Evolutionary conservation across 805 yeast genomes (phyloP).

Genomic region (Pichia cabralensis): DNA sequence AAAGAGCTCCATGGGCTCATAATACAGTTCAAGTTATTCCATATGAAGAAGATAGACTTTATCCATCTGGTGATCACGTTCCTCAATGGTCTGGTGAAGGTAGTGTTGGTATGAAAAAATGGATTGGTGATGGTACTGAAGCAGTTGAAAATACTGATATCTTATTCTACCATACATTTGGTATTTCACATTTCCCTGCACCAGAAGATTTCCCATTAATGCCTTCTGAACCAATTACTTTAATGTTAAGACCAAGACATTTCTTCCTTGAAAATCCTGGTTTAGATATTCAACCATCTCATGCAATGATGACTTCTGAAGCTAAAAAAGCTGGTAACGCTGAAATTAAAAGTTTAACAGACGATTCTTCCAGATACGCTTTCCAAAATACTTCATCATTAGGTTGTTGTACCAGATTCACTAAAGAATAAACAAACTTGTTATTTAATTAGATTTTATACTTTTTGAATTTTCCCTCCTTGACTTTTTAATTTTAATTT

Average conservation of each 20-base stretch:
- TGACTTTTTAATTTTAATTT: neutral
- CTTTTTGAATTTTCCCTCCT: neutral
- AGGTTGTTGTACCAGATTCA: conserved; percentile 24
- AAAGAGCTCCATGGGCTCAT: conserved; percentile 78
- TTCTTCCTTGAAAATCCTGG: conserved; percentile 73
- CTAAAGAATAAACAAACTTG: conserved; percentile 8
- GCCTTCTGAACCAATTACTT: conserved; percentile 77
- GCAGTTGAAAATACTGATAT: conserved; percentile 59
- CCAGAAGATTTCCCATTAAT: conserved; percentile 86
- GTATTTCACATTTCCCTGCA: conserved; percentile 78
- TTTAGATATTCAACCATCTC: conserved; percentile 62
- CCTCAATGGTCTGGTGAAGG: conserved; percentile 70
- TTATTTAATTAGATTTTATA: neutral
- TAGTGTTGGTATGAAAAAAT: conserved; percentile 51
- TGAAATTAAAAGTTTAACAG: conserved; percentile 35
- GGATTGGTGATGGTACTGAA: conserved; percentile 57
- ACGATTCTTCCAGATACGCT: conserved; percentile 43
- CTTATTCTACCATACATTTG: conserved; percentile 72
- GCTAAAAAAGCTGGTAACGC: conserved; percentile 28
- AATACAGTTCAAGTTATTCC: conserved; percentile 61
- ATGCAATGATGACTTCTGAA: conserved; percentile 37
- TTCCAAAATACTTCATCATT: conserved; percentile 28
- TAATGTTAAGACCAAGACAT: conserved; percentile 69
- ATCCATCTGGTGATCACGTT: conserved; percentile 75
- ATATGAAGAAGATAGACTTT: conserved; percentile 60